Evolutionary conservation across 2,329 filamentous ascomycete genomes (phyloP).

Genomic region (Fragosphaeria purpurea): DNA sequence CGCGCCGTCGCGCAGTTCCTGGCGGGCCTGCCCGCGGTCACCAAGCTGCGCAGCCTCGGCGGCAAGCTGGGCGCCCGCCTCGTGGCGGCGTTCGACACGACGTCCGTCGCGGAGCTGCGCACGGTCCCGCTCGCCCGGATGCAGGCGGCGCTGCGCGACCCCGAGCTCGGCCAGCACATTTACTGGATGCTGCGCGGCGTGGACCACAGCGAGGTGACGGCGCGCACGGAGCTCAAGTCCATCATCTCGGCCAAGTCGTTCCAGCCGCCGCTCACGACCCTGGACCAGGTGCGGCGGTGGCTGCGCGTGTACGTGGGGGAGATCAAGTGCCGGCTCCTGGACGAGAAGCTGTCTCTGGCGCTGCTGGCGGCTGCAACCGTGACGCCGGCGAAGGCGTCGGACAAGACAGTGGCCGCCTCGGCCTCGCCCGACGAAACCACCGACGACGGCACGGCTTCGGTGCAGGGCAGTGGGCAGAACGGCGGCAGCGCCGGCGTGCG

Average conservation of each 20-base stretch:
- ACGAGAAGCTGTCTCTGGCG: conserved; percentile 51
- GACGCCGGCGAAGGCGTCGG: conserved; percentile 54
- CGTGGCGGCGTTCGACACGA: conserved; percentile 69
- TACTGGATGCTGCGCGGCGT: conserved; percentile 77
- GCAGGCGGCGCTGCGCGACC: conserved; percentile 68
- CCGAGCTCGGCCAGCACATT: conserved; percentile 70
- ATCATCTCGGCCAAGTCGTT: conserved; percentile 98
- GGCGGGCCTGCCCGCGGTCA: conserved; percentile 81
- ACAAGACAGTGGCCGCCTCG: background rate
- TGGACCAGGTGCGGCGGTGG: conserved; percentile 76
- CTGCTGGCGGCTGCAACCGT: conserved; percentile 9
- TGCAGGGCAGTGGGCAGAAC: background rate
- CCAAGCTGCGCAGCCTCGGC: conserved; percentile 88
- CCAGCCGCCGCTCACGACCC: conserved; percentile 65
- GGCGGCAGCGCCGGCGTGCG: conserved; percentile 20
- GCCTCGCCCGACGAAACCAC: background rate
- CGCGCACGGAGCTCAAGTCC: conserved; percentile 86
- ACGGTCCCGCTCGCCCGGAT: conserved; percentile 63
- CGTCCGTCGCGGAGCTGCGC: conserved; percentile 66
- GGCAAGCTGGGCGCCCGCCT: conserved; percentile 89
- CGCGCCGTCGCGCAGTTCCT: conserved; percentile 73
- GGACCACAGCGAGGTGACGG: conserved; percentile 80
- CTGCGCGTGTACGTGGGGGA: conserved; percentile 84
- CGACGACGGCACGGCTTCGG: background rate
- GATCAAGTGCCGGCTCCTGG: conserved; percentile 79